These are phyloP conservation scores for Sonneratia alba DNA, from an alignment of 345 rosid genomes.

Conservation along the genomic window DNA sequence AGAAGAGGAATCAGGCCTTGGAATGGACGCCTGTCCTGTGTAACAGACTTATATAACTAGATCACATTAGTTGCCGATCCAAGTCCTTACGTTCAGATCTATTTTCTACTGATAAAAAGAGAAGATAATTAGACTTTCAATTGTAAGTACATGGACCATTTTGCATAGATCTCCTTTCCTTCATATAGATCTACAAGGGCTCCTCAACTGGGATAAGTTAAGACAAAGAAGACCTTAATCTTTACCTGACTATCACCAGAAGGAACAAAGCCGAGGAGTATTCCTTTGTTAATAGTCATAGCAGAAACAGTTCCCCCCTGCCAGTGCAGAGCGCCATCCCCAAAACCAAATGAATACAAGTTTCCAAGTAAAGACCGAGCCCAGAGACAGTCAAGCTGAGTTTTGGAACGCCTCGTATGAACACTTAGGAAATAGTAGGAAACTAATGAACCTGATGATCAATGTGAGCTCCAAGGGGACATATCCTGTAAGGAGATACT, in stretches of 20 bases:
- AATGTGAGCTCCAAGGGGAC: conserved; percentile 94
- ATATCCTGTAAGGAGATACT: conserved; percentile 82
- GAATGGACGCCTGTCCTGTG: not conserved
- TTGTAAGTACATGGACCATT: not conserved
- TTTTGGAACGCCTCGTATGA: not conserved
- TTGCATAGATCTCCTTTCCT: not conserved
- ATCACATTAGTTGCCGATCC: not conserved
- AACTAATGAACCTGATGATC: conserved; percentile 72
- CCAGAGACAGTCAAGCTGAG: not conserved
- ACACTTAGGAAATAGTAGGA: not conserved
- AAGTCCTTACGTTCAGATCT: not conserved
- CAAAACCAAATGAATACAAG: not conserved
- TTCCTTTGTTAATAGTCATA: conserved; percentile 81
- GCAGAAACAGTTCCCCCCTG: conserved; percentile 92
- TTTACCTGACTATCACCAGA: conserved; percentile 54
- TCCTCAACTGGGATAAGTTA: not conserved
- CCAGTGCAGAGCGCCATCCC: conserved; percentile 7
- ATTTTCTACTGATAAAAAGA: not conserved
- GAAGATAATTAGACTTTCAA: not conserved
- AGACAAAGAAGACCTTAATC: not conserved
- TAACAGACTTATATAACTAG: not conserved
- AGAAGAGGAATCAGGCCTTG: not conserved
- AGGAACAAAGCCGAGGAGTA: conserved; percentile 79
- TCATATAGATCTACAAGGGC: not conserved
- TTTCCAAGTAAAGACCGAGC: too few species aligned